These are phyloP conservation scores for Verticillium klebahnii DNA, from an alignment of 2,329 filamentous ascomycete species.

Conservation along the genomic window DNA sequence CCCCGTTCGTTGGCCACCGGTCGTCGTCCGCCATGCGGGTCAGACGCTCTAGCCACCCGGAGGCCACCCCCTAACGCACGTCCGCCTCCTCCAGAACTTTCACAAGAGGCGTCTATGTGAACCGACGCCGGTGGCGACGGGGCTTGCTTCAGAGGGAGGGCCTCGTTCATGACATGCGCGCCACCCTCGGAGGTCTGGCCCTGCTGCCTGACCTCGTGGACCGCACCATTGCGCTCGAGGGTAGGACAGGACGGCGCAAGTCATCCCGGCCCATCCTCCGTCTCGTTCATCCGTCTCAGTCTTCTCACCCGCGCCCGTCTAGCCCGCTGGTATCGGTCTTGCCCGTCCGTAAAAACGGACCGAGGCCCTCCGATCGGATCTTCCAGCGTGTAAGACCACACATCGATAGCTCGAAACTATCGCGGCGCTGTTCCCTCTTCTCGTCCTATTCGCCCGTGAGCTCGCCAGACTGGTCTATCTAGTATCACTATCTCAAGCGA, in stretches of 20 bases:
- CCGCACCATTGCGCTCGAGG: not conserved
- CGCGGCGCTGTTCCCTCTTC: not conserved
- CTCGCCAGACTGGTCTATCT: not conserved
- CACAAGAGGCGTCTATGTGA: not conserved
- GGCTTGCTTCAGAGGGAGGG: not conserved
- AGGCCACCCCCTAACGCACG: not conserved
- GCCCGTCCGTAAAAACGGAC: not conserved
- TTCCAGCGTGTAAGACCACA: not conserved
- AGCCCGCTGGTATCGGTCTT: not conserved
- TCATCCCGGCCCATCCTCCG: not conserved
- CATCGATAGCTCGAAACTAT: not conserved
- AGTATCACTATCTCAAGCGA: not conserved
- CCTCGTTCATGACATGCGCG: not conserved
- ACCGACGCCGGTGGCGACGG: not conserved
- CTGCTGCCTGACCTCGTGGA: too few species aligned
- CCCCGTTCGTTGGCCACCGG: not conserved
- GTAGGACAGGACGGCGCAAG: not conserved
- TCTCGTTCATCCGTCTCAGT: not conserved
- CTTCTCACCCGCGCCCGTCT: not conserved
- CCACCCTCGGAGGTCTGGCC: not conserved
- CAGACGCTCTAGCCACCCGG: not conserved
- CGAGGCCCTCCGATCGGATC: not conserved
- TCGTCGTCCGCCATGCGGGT: not conserved
- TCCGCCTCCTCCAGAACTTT: not conserved
- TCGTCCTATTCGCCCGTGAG: not conserved